Base-by-base conservation (phyloP, 345 rosid genomes). In the Anastatica hierochuntica region DNA sequence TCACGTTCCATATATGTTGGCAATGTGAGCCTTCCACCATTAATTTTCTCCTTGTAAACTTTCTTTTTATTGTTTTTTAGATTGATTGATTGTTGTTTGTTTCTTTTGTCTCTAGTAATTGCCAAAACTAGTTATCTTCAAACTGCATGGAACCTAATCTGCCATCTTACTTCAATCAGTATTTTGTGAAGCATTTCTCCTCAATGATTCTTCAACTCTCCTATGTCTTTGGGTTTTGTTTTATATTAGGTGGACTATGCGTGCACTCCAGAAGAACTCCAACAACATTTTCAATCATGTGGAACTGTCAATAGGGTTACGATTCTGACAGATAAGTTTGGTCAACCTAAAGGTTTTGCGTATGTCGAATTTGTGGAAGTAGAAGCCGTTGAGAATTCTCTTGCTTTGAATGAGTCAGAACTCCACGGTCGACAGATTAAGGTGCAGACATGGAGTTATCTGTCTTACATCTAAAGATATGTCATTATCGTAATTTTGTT, bases 241-340 rank as follows among this genome's bases (percentile, higher is more conserved):
- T n/a, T n/a, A n/a, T n/a, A n/a, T n/a, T n/a, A 92, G 98, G 98
- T 92, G 58, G 98, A 92, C 58, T 92, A 92, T 53, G 84, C 86
- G 17, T 92, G 98, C 48, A 85, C 98, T 10, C 97, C 98, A 16
- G 98, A 92, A 74, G 98, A 92, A 76, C 90, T 92, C 38, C 98
- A 92, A 59, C 98, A 88, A 64, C 98, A 92, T 74, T 92, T 92
- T 69, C 98, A 92, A 41, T 92, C 98, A 14, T 92, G 98, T 72
- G 98, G 98, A 47, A 92, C 98, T 0, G 96, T 92, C 37, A 88
- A 92, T 63, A 75, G 98, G 46, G 98, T 90, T 64, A 92, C 98
- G 9, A 92, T 92, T 71, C 79, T 92, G 83, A 88, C 98, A 0
- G 98, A 92, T 69, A 92, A 92, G 82, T 92, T 88, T 51, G 98